Evolutionary conservation across 306 rosid species (phyloP).

Genomic region (Corylus heterophylla): DNA sequence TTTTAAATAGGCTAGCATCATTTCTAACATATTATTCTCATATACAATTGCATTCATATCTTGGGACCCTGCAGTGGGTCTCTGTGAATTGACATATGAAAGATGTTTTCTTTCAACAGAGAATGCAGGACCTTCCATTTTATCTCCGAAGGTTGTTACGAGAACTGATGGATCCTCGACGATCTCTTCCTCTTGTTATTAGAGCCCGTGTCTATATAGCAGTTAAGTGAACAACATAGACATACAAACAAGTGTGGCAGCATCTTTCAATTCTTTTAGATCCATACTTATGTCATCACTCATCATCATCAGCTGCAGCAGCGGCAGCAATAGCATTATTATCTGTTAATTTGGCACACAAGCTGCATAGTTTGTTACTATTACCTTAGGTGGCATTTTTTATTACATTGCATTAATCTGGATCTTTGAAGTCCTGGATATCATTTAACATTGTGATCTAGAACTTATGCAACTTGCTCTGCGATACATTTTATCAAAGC

Average conservation of each 20-base stretch:
- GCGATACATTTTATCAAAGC: background rate
- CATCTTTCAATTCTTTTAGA: background rate
- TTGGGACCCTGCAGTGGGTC: background rate
- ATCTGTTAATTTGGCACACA: background rate
- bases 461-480: background rate
- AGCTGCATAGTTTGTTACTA: background rate
- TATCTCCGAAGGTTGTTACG: slow-evolving; percentile 62
- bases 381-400: background rate
- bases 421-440: background rate
- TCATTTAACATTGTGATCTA: background rate
- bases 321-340: background rate
- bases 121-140: slow-evolving; percentile 81
- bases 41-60: background rate
- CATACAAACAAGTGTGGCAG: background rate
- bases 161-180: slow-evolving; percentile 67
- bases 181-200: slow-evolving; percentile 84
- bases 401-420: background rate
- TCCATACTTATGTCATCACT: background rate
- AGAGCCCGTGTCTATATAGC: slow-evolving; percentile 68
- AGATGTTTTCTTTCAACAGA: slow-evolving; percentile 40
- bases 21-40: background rate
- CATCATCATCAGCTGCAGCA: no score
- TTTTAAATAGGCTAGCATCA: background rate
- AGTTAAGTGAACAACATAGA: slow-evolving; percentile 47
- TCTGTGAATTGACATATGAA: slow-evolving; percentile 10